Percentiles rank a stretch among this genome's conserved stretches.
These are phyloP conservation scores for Coniochaeta prunicola DNA, from an alignment of 2,329 filamentous ascomycete genomes.

Conservation along the genomic window DNA sequence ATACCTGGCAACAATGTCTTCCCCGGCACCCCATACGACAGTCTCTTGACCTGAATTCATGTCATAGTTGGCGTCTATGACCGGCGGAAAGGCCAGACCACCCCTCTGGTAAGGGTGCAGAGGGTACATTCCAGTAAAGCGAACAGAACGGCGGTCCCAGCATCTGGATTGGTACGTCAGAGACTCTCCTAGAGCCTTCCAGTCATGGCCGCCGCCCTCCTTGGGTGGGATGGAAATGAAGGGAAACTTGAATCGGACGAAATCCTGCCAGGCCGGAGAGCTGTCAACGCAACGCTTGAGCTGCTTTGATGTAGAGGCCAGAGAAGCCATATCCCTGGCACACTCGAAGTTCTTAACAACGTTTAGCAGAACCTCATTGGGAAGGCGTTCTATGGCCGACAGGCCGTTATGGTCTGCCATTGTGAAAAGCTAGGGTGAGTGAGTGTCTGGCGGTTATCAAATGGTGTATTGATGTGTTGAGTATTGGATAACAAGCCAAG, in stretches of 20 bases:
- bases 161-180: conserved; percentile 44
- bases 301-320: conserved; percentile 30
- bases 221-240: conserved; percentile 26
- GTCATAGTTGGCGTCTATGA: conserved; percentile 37
- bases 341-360: conserved; percentile 39
- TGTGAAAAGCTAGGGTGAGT: neutral
- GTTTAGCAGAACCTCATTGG: conserved; percentile 43
- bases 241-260: conserved; percentile 37
- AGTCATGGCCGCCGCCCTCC: conserved; percentile 16
- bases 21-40: conserved; percentile 43
- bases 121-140: conserved; percentile 26
- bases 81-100: conserved; percentile 34
- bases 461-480: neutral
- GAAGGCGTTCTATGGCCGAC: conserved; percentile 32
- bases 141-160: conserved; percentile 41
- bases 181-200: conserved; percentile 32
- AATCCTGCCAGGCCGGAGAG: conserved; percentile 38
- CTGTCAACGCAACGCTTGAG: conserved; percentile 28
- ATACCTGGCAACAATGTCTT: conserved; percentile 38
- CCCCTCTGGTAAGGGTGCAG: conserved; percentile 19
- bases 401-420: neutral
- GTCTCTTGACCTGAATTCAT: conserved; percentile 33
- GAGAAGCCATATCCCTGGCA: conserved; percentile 36
- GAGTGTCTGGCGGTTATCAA: neutral
- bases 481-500: neutral